Base-by-base conservation (phyloP, 495 filamentous ascomycete genomes). In the Hyaloscypha hepaticicola region DNA sequence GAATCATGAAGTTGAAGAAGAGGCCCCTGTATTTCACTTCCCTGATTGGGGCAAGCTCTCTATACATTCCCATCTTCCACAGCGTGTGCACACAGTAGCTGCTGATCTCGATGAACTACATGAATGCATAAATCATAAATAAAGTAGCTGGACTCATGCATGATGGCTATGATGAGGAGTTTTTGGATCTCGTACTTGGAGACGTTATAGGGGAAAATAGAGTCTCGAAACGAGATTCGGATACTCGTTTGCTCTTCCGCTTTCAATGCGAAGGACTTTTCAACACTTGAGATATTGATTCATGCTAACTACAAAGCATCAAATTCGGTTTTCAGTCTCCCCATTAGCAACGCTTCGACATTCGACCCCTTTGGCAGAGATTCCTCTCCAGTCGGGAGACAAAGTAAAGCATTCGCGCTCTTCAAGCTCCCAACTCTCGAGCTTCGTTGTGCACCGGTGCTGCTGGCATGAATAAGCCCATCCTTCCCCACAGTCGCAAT, bases 401-500 rank as follows among this genome's bases (percentile, higher is more conserved):
- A 89, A 34, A 98, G 76, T 62, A 99, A 77, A 45, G 89, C 90
- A 77, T 99, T 98, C 25, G 96, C 92, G 31, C 87, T 87, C 41
- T 88, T 89, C 59, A 97, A 79, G 73, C 95, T 98, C 0, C 92
- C 92, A 6, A 99, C 89, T 64, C 84, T 83, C 5, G 91, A 96
- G 69, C 95, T 98, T 51, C 95, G 82, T 77, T 99, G 95, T 0
- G 86, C 84, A 0, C 95, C 95, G 1, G 95, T 98, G 73, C 92
- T 97, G 4, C 81, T 82, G 2, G 93, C 95, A 67, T 87, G 79
- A 49, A 99, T 70, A 48, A 77, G 64, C 0, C 96, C 96, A 67
- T 94, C 89, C 6, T 67, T 76, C 1, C 73, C 77, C 27, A 87
- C 84, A 6, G 73, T 78, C 1, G 91, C 82, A 9, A 91, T 74